Conservation (phyloP, 1,284 basidiomycete species). For the Malassezia restricta region DNA sequence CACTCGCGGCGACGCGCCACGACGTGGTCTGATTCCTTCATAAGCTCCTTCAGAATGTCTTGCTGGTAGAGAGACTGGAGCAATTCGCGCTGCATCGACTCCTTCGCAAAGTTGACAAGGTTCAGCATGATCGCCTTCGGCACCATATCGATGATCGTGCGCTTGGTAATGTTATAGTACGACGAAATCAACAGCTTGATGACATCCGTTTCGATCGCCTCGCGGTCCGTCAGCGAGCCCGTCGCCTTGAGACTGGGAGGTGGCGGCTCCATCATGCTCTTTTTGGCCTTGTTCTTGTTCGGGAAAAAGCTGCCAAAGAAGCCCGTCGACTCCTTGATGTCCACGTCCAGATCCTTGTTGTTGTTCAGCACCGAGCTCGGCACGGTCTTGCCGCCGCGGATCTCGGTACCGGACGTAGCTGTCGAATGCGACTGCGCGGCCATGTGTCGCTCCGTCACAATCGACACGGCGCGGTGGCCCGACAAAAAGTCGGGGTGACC, state of each 20-base stretch:
- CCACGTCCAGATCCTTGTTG: slow-evolving; percentile 82
- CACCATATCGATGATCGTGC: slow-evolving; percentile 99
- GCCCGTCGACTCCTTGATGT: slow-evolving; percentile 59
- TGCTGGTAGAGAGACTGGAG: slow-evolving; percentile 49
- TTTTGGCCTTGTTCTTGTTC: slow-evolving; percentile 55
- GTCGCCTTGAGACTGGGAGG: slow-evolving; percentile 84
- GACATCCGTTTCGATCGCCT: slow-evolving; percentile 96
- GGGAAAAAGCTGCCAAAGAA: slow-evolving; percentile 96
- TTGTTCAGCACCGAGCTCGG: slow-evolving; percentile 62
- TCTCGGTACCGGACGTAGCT: slow-evolving; percentile 16
- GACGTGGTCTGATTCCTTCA: slow-evolving; percentile 45
- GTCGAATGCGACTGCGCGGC: slow-evolving; percentile 47
- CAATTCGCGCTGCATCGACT: slow-evolving; percentile 77
- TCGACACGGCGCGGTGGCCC: slow-evolving; percentile 88
- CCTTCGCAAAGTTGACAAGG: slow-evolving; percentile 81
- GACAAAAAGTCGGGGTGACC: slow-evolving; percentile 95
- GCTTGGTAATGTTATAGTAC: slow-evolving; percentile 58
- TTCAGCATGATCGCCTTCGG: slow-evolving; percentile 84
- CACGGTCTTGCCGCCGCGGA: slow-evolving; percentile 47
- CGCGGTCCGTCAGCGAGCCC: slow-evolving; percentile 80
- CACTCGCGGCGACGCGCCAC: slow-evolving; percentile 41
- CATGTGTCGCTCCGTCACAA: slow-evolving; percentile 68
- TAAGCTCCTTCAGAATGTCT: slow-evolving; percentile 40
- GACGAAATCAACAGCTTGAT: slow-evolving; percentile 59
- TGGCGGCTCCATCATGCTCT: slow-evolving; percentile 71